phyloP scores from a whole-genome alignment of 169 alveolate species.

The Plasmodium billcollinsi region DNA sequence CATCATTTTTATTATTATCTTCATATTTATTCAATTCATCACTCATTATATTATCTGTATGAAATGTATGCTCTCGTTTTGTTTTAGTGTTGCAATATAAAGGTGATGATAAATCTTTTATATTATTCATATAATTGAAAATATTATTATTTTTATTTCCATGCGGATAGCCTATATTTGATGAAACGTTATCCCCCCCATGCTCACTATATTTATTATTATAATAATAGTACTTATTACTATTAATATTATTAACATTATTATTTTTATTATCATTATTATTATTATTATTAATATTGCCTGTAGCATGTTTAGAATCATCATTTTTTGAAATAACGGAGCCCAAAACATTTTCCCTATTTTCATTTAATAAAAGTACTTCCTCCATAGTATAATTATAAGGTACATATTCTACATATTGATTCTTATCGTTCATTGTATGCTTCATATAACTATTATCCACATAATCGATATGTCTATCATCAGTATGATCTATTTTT shows the following conservation, averaged over 20 bases:
- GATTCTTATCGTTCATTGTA: background rate
- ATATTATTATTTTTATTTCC: background rate
- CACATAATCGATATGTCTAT: background rate
- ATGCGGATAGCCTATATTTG: too few relatives aligned
- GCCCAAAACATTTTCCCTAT: background rate
- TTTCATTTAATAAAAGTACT: slow-evolving; percentile 3
- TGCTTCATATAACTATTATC: slow-evolving; percentile 13
- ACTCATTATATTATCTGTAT: background rate
- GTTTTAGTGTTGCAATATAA: background rate
- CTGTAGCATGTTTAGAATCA: too few relatives aligned
- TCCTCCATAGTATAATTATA: background rate
- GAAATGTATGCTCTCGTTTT: background rate
- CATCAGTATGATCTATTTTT: too few relatives aligned
- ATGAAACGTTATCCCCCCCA: too few relatives aligned
- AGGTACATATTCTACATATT: background rate
- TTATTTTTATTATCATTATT: too few relatives aligned
- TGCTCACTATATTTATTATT: too few relatives aligned
- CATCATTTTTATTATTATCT: background rate
- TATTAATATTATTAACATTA: too few relatives aligned
- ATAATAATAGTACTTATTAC: too few relatives aligned
- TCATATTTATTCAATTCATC: background rate
- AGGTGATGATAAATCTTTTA: background rate
- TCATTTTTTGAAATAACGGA: too few relatives aligned
- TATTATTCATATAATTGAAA: background rate
- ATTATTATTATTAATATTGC: too few relatives aligned